Percentiles rank a stretch among this genome's conserved stretches.
Conservation (phyloP, 2,329 filamentous ascomycete species). For the Lecanicillium sp. region DNA sequence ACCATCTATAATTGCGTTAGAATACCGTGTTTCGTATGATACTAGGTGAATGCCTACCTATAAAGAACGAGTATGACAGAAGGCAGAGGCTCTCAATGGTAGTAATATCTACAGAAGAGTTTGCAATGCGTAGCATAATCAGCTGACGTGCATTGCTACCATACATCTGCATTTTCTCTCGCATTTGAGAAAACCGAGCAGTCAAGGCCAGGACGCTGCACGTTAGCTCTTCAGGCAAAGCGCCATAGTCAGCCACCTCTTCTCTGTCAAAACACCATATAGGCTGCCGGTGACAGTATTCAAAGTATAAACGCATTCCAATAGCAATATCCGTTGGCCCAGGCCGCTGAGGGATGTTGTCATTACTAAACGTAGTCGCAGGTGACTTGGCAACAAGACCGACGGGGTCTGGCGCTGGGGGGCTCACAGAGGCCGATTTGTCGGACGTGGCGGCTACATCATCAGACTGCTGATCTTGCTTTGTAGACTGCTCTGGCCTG, state of each 20-base stretch:
- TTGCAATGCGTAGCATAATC: slow-evolving; percentile 41
- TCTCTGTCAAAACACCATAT: slow-evolving; percentile 38
- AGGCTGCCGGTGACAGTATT: slow-evolving; percentile 34
- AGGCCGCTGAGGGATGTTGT: slow-evolving; percentile 18
- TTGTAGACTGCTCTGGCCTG: slow-evolving; percentile 9
- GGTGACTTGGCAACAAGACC: slow-evolving; percentile 11
- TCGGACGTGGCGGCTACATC: slow-evolving; percentile 23
- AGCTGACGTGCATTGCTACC: slow-evolving; percentile 30
- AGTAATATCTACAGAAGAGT: slow-evolving; percentile 37
- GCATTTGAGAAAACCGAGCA: slow-evolving; percentile 27
- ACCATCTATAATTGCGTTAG: slow-evolving; percentile 29
- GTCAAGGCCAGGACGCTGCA: slow-evolving; percentile 33
- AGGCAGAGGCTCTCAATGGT: slow-evolving; percentile 44
- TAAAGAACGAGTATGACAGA: slow-evolving; percentile 39
- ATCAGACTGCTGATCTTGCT: slow-evolving; percentile 20
- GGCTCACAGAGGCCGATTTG: slow-evolving; percentile 23
- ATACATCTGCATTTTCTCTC: slow-evolving; percentile 24
- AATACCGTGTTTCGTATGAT: background rate
- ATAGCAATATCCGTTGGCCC: slow-evolving; percentile 22
- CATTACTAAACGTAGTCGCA: slow-evolving; percentile 3
- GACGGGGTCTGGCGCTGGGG: slow-evolving; percentile 16
- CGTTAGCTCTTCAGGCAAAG: slow-evolving; percentile 29
- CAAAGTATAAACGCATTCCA: slow-evolving; percentile 31
- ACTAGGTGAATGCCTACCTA: slow-evolving; percentile 24
- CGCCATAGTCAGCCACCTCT: slow-evolving; percentile 25